Base-by-base conservation (phyloP, 164 flowering plant species). In the Protea cynaroides region DNA sequence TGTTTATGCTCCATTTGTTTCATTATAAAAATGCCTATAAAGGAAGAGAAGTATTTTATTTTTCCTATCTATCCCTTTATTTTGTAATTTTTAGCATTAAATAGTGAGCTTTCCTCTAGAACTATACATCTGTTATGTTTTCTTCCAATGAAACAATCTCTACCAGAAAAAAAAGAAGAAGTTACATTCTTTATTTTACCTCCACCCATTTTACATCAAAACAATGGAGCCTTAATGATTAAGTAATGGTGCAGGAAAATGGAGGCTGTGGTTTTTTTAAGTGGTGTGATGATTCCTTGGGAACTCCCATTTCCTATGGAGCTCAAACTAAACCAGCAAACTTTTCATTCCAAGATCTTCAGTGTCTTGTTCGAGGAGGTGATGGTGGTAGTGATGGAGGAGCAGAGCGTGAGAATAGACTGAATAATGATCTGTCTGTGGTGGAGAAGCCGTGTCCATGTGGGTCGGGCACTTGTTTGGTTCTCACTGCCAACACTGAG, bases 231-330 rank as follows among this genome's bases (percentile, higher is more conserved):
- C 34, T 22, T 29, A 5, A 40, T 21, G 43, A 34, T 47, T 61
- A 19, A 25, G 36, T 71, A 57, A 58, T 53, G 23, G n/a, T 38
- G 14, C 70, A 81, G 84, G 84, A 81, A 71, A 78, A 78, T 76
- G 84, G 84, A 25, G 84, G 84, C n/a, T 81, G 84, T 71, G 77
- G 77, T n/a, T 81, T 78, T 70, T 81, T 81, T 67, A 77, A 81
- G 65, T 81, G 82, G 84, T 78, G 79, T 66, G 82, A 78, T 59
- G 72, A 61, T 60, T 25, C 69, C 13, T 65, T 76, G 52, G 74
- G 66, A 54, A 54, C 37, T 57, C 63, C 49, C 59, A 43, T 3
- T 7, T 63, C 51, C 46, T 11, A 25, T 58, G 53, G 71, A 50
- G 59, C 13, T 47, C 65, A 56, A 12, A 66, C 18, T 63, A 25